These are phyloP conservation scores for Candida mesenterica DNA, from an alignment of 1,139 yeast genomes.

Conservation along the genomic window DNA sequence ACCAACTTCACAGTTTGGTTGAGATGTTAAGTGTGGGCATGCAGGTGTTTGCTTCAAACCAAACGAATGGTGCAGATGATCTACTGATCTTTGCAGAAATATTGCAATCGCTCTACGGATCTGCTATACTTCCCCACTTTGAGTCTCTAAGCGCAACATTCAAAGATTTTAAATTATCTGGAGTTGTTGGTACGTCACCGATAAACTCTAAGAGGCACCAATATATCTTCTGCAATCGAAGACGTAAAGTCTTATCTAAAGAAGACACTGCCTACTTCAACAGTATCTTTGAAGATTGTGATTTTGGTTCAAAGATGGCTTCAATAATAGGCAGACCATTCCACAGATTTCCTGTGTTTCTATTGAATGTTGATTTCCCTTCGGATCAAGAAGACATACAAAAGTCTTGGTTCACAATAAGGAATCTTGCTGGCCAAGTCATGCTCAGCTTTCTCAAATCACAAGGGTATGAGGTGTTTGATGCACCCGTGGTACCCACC, in stretches of 20 bases:
- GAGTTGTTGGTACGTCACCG: slow-evolving; percentile 29
- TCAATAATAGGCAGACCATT: slow-evolving; percentile 25
- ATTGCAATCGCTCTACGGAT: not conserved
- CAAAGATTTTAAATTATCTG: slow-evolving; percentile 25
- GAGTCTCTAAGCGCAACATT: slow-evolving; percentile 21
- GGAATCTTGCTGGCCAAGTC: slow-evolving; percentile 29
- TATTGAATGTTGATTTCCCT: slow-evolving; percentile 34
- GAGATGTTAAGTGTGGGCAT: too few species aligned
- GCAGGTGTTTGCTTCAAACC: too few species aligned
- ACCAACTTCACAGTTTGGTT: too few species aligned
- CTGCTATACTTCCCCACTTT: slow-evolving; percentile 6
- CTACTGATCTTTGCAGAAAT: not conserved
- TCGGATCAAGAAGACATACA: slow-evolving; percentile 6
- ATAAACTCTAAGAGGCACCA: slow-evolving; percentile 40
- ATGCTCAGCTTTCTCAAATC: slow-evolving; percentile 26
- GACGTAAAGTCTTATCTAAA: slow-evolving; percentile 22
- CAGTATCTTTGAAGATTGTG: slow-evolving; percentile 22
- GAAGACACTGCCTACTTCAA: slow-evolving; percentile 27
- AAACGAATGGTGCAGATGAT: too few species aligned
- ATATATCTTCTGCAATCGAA: slow-evolving; percentile 46
- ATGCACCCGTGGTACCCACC: not conserved
- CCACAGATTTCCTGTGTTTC: slow-evolving; percentile 33
- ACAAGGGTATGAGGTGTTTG: slow-evolving; percentile 5
- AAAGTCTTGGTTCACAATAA: too few species aligned
- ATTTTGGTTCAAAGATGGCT: slow-evolving; percentile 22